These are phyloP conservation scores for Gastroboletus turbinatus DNA, from an alignment of 1,284 basidiomycete species.

Conservation along the genomic window DNA sequence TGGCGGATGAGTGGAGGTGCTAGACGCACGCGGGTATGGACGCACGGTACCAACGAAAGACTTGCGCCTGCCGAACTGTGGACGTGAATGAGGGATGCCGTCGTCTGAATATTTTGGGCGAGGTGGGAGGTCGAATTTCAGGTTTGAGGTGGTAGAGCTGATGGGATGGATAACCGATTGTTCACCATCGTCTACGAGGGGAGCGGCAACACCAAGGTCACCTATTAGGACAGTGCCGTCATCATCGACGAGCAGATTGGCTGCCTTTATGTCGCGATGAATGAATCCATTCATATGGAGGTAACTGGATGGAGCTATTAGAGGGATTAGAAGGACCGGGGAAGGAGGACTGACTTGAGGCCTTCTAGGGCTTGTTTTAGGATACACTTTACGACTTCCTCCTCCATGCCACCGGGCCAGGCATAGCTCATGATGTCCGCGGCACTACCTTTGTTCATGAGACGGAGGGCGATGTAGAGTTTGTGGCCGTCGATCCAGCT, in stretches of 20 bases:
- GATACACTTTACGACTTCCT: constrained; percentile 81
- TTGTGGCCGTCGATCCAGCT: constrained; percentile 85
- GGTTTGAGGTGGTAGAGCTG: constrained; percentile 28
- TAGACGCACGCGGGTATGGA: constrained; percentile 11
- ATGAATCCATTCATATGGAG: constrained; percentile 88
- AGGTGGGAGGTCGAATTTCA: constrained; percentile 35
- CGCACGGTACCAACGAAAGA: constrained; percentile 86
- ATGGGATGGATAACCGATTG: constrained; percentile 17
- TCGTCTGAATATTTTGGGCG: constrained; percentile 12
- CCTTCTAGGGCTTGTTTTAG: constrained; percentile 82
- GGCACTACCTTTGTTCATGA: constrained; percentile 87
- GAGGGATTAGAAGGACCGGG: neutral
- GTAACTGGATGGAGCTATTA: constrained; percentile 48
- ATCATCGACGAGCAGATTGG: constrained; percentile 85
- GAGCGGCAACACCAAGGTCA: constrained; percentile 85
- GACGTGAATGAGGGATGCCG: constrained; percentile 26
- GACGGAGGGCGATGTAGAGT: constrained; percentile 81
- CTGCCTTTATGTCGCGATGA: constrained; percentile 88
- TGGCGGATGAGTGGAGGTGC: neutral
- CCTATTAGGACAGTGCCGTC: constrained; percentile 87
- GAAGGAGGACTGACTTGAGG: constrained; percentile 58
- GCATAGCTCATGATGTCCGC: constrained; percentile 85
- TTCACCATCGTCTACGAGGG: constrained; percentile 66
- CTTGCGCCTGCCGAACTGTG: constrained; percentile 66
- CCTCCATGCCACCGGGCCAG: constrained; percentile 85